Evolutionary conservation across 2,329 filamentous ascomycete genomes (phyloP), one percentile per base, ranked within the genome.

Genomic region (Paracamarosporium sp.): DNA sequence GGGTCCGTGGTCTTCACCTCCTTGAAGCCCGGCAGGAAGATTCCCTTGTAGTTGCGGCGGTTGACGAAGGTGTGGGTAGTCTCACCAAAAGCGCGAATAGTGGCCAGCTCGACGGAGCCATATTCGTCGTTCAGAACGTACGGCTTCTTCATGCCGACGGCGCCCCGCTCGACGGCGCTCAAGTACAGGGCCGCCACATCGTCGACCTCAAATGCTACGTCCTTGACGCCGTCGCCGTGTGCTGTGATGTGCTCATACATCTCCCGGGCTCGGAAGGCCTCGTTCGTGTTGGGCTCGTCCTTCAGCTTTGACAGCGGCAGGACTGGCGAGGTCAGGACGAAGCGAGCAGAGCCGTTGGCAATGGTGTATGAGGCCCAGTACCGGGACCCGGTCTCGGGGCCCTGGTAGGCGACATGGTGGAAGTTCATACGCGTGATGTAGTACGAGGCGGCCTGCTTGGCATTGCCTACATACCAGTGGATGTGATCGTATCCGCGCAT

Each of bases 391-490:
- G 93, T 97, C 78, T 97, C 93, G 5, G 97, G 87, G 4, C 93
- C 94, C 38, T 86, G 86, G 78, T 97, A 96, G 60, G 94, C 94
- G 55, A 97, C 79, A 20, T 86, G 87, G 70, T 86, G 82, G 81
- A 97, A 97, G 55, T 92, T 93, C 82, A 97, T 93, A 65, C 93
- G 90, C 11, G 87, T 89, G 66, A 90, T 89, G 80, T 97, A 97
- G 81, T 92, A 97, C 13, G 90, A 86, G 36, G 93, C 93, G 2
- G 93, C 92, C 82, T 97, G 93, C 80, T 97, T 97, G 68, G 94
- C 93, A 75, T 98, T 98, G 74, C 93, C 93, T 28, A 97, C 94
- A 82, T 92, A 97, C 93, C 93, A 97, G 66, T 92, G 93, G 55
- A 97, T 86, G 78, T 97, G 91, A 79, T 97, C 91, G 76, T 97